These are phyloP conservation scores for Herpetomonas tarakana DNA, from an alignment of 208 protist genomes.

Conservation along the genomic window DNA sequence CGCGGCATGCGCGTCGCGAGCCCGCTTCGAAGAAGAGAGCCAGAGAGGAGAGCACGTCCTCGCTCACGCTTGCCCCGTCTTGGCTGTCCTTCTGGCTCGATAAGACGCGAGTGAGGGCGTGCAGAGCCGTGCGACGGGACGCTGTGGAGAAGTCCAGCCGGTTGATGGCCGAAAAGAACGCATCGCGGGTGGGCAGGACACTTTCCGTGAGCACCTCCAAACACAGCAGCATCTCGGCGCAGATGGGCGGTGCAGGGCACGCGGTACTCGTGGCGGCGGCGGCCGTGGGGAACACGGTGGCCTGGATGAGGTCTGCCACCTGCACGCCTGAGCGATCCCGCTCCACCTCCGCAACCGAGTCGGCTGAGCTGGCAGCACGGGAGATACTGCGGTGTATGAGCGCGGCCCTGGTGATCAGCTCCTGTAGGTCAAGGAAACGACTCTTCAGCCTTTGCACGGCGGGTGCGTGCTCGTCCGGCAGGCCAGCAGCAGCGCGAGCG, in stretches of 20 bases:
- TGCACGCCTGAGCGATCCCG: not conserved
- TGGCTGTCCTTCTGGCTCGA: not conserved
- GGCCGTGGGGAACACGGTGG: not conserved
- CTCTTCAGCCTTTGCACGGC: not conserved
- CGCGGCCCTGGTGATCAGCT: not conserved
- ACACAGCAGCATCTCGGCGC: not conserved
- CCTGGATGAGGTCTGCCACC: not conserved
- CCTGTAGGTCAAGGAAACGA: not conserved
- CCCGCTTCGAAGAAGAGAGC: not conserved
- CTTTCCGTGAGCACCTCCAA: slow-evolving; percentile 1
- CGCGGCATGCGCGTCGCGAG: not conserved
- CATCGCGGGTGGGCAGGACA: not conserved
- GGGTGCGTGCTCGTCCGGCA: not conserved
- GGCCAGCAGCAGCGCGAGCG: not conserved
- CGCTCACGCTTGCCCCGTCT: not conserved
- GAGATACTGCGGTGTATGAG: not conserved
- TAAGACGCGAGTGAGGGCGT: not conserved
- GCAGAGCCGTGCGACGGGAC: not conserved
- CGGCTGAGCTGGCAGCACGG: too few relatives aligned
- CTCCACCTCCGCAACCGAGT: not conserved
- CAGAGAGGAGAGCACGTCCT: not conserved
- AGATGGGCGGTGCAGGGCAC: not conserved
- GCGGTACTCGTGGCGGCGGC: not conserved
- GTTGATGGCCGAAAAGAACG: not conserved
- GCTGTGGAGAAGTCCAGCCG: not conserved